Percentiles rank a stretch among this genome's conserved stretches.
Evolutionary conservation across 192 early-diverging fungal genomes (phyloP).

Genomic region (Backusella australiensis): DNA sequence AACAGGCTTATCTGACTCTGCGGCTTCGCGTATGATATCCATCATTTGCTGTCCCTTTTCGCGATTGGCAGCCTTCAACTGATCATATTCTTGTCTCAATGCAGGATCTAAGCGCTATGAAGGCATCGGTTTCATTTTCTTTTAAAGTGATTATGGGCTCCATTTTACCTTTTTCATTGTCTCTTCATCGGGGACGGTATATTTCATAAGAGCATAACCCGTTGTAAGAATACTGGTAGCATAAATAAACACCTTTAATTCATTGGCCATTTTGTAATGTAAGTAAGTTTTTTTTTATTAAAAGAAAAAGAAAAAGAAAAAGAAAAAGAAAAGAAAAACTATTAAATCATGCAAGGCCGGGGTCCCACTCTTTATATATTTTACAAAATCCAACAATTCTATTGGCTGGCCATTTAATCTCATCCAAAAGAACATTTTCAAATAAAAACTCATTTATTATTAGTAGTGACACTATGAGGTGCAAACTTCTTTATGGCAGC

Average conservation of each 20-base stretch:
- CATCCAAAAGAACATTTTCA: neutral
- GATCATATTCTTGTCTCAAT: conserved; percentile 29
- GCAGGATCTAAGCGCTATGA: conserved; percentile 28
- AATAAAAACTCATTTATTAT: neutral
- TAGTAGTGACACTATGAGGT: conserved; percentile 17
- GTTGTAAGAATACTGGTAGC: conserved; percentile 43
- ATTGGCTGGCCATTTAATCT: neutral
- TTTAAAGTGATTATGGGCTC: neutral
- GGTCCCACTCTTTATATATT: neutral
- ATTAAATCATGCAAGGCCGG: neutral
- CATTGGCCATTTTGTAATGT: conserved; percentile 38
- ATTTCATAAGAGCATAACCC: conserved; percentile 47
- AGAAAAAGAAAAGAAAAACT: neutral
- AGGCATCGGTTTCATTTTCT: neutral
- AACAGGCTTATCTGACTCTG: conserved; percentile 26
- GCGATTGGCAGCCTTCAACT: conserved; percentile 10
- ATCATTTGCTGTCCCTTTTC: conserved; percentile 20
- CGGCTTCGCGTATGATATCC: conserved; percentile 26
- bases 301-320: neutral
- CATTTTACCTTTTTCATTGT: conserved; percentile 24
- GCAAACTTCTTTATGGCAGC: conserved; percentile 69
- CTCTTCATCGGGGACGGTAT: conserved; percentile 50
- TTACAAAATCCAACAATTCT: neutral
- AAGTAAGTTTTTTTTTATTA: neutral
- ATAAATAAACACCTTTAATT: conserved; percentile 42